phyloP scores from a whole-genome alignment of 2,329 filamentous ascomycete genomes.

The Microdochium nivale region DNA sequence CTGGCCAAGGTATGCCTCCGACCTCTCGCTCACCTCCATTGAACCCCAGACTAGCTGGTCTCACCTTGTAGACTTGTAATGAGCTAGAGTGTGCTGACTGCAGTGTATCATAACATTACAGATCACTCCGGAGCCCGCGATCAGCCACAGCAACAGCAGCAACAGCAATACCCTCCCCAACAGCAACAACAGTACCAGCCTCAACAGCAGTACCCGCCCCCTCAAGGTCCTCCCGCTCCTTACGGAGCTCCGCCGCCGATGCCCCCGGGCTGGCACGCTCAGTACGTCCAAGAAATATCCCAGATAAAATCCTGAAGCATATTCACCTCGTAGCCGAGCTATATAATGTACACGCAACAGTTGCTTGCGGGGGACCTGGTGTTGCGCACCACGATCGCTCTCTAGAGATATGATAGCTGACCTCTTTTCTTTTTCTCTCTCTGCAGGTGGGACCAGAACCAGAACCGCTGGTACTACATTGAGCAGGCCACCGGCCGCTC shows the following conservation, averaged over 20 bases:
- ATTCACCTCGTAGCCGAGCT: no score
- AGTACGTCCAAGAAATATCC: background rate
- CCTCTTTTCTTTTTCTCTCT: background rate
- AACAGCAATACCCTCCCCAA: background rate
- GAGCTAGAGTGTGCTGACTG: no score
- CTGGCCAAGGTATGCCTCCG: background rate
- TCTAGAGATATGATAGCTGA: no score
- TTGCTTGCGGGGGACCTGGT: no score
- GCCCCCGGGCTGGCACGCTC: constrained; percentile 5
- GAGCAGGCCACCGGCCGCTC: constrained; percentile 45
- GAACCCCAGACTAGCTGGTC: no score
- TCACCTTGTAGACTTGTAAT: no score
- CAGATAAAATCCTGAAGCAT: no score
- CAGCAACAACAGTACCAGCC: background rate
- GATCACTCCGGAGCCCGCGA: background rate
- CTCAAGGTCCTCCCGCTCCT: constrained; percentile 3
- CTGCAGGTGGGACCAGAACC: constrained; percentile 25
- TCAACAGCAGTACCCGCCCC: constrained; percentile 1
- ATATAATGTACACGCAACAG: no score
- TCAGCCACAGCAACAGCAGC: background rate
- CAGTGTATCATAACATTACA: no score
- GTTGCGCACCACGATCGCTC: no score
- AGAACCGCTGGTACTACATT: constrained; percentile 46
- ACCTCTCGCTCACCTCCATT: no score
- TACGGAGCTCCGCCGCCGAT: constrained; percentile 7